These are phyloP conservation scores for Rosa chinensis DNA, from an alignment of 306 rosid species.

Conservation along the genomic window DNA sequence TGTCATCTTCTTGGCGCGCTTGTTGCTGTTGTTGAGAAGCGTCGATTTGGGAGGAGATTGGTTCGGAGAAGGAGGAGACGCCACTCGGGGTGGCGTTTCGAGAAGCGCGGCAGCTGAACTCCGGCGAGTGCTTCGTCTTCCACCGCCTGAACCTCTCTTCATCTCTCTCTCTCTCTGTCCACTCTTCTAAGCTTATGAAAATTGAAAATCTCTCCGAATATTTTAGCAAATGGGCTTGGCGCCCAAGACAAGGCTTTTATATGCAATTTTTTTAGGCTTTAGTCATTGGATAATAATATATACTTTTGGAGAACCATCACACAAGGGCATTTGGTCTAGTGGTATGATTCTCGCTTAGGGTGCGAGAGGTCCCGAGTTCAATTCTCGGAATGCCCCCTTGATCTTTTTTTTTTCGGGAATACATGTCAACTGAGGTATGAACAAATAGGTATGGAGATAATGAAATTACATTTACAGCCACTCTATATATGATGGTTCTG, in stretches of 20 bases:
- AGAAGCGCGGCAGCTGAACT: slow-evolving; percentile 53
- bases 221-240: neutral
- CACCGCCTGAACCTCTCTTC: slow-evolving; percentile 48
- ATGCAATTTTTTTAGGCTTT: too few relatives aligned
- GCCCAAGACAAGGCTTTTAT: neutral
- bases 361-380: slow-evolving; percentile 7
- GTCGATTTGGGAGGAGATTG: slow-evolving; percentile 56
- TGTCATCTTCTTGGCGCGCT: slow-evolving; percentile 18
- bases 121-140: slow-evolving; percentile 34
- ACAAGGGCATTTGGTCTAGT: slow-evolving; percentile 5
- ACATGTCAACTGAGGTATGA: neutral
- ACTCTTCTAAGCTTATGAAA: neutral
- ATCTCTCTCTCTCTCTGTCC: slow-evolving; percentile 26
- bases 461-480: neutral
- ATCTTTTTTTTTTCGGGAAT: neutral
- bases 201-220: neutral
- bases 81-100: slow-evolving; percentile 49
- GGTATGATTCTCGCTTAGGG: slow-evolving; percentile 12
- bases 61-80: slow-evolving; percentile 49
- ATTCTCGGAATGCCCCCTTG: neutral
- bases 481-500: neutral
- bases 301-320: neutral
- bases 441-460: neutral
- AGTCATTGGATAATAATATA: neutral
- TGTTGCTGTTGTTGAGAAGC: slow-evolving; percentile 46